Conservation (phyloP, 768 basidiomycete genomes). For the Melanogaster broomeanus region DNA sequence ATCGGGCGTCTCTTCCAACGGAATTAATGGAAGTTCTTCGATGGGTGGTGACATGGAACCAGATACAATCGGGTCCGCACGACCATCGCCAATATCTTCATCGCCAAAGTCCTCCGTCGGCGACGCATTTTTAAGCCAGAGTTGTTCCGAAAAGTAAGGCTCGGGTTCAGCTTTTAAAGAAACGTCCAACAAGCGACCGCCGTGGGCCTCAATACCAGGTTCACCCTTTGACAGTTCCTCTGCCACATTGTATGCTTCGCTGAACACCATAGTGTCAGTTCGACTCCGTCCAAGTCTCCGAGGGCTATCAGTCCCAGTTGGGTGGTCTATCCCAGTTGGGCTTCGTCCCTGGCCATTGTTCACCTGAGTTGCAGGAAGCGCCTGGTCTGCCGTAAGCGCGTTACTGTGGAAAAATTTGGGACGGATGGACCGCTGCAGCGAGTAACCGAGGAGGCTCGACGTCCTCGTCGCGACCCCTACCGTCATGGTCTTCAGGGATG, state of each 20-base stretch:
- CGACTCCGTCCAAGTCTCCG: conserved; percentile 53
- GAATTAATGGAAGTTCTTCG: conserved; percentile 26
- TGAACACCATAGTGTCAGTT: conserved; percentile 78
- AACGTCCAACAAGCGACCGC: conserved; percentile 8
- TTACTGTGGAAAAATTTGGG: conserved; percentile 11
- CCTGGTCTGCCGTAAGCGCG: conserved; percentile 3
- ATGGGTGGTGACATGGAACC: conserved; percentile 29
- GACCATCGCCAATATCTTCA: conserved; percentile 25
- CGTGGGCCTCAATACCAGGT: not conserved
- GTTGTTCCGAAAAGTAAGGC: not conserved
- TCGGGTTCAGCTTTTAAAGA: conserved; percentile 14
- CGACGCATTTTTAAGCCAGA: conserved; percentile 14
- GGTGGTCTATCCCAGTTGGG: conserved; percentile 21
- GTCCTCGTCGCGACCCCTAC: conserved; percentile 26
- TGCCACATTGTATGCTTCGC: conserved; percentile 40
- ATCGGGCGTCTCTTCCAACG: conserved; percentile 19
- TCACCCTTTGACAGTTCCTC: conserved; percentile 39
- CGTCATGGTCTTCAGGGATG: conserved; percentile 54
- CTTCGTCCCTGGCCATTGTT: conserved; percentile 15
- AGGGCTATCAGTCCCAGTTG: conserved; percentile 38
- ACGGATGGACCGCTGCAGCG: conserved; percentile 41
- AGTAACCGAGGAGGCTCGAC: conserved; percentile 43
- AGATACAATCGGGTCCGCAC: conserved; percentile 18
- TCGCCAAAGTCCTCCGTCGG: conserved; percentile 20
- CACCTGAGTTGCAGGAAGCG: conserved; percentile 8